Conservation (phyloP, 345 rosid species). For the Eucalyptus globulus region DNA sequence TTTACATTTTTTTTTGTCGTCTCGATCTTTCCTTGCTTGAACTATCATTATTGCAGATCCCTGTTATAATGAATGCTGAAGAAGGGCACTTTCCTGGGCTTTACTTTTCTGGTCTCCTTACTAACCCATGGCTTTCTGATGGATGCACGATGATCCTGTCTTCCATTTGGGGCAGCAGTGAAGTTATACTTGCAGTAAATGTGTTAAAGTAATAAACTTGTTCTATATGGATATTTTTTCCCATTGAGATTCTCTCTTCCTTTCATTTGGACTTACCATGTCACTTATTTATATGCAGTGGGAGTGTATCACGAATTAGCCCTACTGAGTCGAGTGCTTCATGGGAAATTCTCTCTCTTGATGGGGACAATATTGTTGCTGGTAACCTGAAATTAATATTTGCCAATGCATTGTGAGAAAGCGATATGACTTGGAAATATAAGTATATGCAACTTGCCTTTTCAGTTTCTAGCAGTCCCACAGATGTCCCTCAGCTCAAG, state of each 20-base stretch:
- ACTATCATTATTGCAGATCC: constrained; percentile 38
- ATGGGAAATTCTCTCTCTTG: constrained; percentile 57
- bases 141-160: constrained; percentile 64
- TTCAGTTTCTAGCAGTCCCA: constrained; percentile 81
- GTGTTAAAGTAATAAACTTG: constrained; percentile 34
- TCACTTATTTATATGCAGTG: constrained; percentile 29
- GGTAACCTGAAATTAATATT: constrained; percentile 31
- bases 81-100: constrained; percentile 88
- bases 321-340: constrained; percentile 51
- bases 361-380: constrained; percentile 67
- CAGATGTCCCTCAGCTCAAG: constrained; percentile 62
- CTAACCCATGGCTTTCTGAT: constrained; percentile 88
- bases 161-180: constrained; percentile 63
- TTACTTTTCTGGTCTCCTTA: constrained; percentile 33
- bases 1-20: background rate
- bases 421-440: background rate
- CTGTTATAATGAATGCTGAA: constrained; percentile 51
- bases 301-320: constrained; percentile 53
- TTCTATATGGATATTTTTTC: background rate
- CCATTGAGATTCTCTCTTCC: background rate
- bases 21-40: background rate
- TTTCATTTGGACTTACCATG: background rate
- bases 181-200: constrained; percentile 62
- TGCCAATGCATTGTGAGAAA: background rate
- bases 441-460: background rate